Conservation (phyloP, 225 moss, liverwort and hornwort species). For the Sphagnum contortum region DNA sequence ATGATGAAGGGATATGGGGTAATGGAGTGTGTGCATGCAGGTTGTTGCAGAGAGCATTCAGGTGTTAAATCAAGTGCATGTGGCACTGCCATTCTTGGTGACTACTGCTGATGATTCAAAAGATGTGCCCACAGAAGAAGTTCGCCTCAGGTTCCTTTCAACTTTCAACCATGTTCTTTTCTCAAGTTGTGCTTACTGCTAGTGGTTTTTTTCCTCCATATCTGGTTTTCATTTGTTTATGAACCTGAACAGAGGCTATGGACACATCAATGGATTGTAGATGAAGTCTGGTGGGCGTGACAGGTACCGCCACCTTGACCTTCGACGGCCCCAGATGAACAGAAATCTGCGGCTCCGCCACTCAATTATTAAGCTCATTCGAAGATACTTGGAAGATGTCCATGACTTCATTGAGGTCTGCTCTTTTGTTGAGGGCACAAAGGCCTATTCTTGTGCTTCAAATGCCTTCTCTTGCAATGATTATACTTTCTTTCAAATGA, state of each 20-base stretch:
- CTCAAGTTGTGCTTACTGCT: neutral
- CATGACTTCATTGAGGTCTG: constrained; percentile 89
- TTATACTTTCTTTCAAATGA: no score
- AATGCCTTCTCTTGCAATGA: no score
- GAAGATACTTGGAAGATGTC: constrained; percentile 80
- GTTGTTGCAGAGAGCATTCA: constrained; percentile 75
- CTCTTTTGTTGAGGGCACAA: neutral
- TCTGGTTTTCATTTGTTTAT: neutral
- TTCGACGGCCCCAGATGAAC: constrained; percentile 89
- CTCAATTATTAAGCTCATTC: constrained; percentile 76
- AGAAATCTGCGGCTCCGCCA: constrained; percentile 88
- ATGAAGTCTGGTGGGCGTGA: constrained; percentile 41
- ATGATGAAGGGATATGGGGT: neutral
- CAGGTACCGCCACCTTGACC: constrained; percentile 95
- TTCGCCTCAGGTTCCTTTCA: constrained; percentile 70
- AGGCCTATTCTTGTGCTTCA: no score
- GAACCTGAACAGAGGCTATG: constrained; percentile 24
- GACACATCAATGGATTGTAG: constrained; percentile 58
- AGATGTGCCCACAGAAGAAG: constrained; percentile 81
- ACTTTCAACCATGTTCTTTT: constrained; percentile 4
- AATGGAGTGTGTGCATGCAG: constrained; percentile 16
- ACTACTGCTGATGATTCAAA: constrained; percentile 80
- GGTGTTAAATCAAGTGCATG: constrained; percentile 77
- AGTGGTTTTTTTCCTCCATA: neutral
- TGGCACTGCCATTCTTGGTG: constrained; percentile 91